A percentile compares a stretch with the other conserved stretches of the same genome.
Conservation (phyloP, 148 eudicot species). For the Cornus kousa region DNA sequence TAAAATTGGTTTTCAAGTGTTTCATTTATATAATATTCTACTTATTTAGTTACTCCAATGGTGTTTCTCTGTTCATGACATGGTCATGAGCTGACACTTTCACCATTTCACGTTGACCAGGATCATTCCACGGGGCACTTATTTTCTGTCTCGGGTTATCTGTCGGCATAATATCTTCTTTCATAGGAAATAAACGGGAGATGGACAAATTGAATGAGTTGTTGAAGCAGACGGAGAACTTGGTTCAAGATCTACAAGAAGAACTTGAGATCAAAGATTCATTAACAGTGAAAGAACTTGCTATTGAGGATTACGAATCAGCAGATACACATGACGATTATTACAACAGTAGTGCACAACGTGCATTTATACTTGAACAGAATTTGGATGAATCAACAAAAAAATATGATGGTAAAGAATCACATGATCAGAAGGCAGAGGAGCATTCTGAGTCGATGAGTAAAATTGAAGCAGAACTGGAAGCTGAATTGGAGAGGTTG, state of each 20-base stretch:
- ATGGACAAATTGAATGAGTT: slow-evolving; percentile 56
- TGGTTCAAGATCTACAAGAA: slow-evolving; percentile 93
- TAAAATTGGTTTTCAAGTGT: not conserved
- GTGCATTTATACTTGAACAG: slow-evolving; percentile 27
- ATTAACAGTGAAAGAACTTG: slow-evolving; percentile 77
- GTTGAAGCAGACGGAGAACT: slow-evolving; percentile 71
- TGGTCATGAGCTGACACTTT: slow-evolving; percentile 4
- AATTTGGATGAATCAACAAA: slow-evolving; percentile 25
- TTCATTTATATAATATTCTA: not conserved
- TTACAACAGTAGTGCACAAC: slow-evolving; percentile 20
- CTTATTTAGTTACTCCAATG: not conserved
- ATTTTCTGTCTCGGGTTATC: slow-evolving; percentile 81
- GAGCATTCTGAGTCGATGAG: slow-evolving; percentile 50
- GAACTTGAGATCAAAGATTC: slow-evolving; percentile 96
- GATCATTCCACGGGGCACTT: slow-evolving; percentile 41
- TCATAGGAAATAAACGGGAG: slow-evolving; percentile 59
- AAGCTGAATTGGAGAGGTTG: slow-evolving; percentile 91
- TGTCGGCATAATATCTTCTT: slow-evolving; percentile 56
- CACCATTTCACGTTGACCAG: slow-evolving; percentile 31
- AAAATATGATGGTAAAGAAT: slow-evolving; percentile 27
- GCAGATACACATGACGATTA: slow-evolving; percentile 36
- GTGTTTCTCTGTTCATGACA: not conserved
- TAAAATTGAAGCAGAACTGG: slow-evolving; percentile 96
- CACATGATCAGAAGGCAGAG: slow-evolving; percentile 34
- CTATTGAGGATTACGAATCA: slow-evolving; percentile 42